Base-by-base conservation (phyloP, 1,284 basidiomycete species). In the Sporisorium exsertum region DNA sequence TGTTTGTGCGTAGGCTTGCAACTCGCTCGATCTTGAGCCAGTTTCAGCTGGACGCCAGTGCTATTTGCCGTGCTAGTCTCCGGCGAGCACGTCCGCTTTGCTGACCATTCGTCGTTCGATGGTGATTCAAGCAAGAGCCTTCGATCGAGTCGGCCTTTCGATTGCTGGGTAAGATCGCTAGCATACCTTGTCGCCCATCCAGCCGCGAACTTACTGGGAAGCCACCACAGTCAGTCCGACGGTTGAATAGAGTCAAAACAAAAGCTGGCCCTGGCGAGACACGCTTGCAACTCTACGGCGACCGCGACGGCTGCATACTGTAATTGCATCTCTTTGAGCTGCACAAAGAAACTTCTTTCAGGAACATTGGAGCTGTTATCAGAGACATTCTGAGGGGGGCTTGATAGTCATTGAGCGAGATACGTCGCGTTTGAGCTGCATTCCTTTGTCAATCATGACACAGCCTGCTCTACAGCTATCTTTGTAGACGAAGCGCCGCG, bases 281-380 rank as follows among this genome's bases (percentile, higher is more conserved):
- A 40, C 6, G 47, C 9, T 29, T 27, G 10, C 12, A 27, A 29
- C 27, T 29, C 26, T 29, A 49, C 27, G 29, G 47, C 13, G 27
- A 4, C 9, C 18, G 47, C 20, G n/a, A n/a, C n/a, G n/a, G n/a
- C n/a, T n/a, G n/a, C n/a, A n/a, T n/a, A n/a, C n/a, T n/a, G n/a
- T n/a, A n/a, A n/a, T n/a, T n/a, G n/a, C n/a, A n/a, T n/a, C n/a
- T n/a, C n/a, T n/a, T n/a, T n/a, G n/a, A n/a, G n/a, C n/a, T n/a
- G n/a, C n/a, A n/a, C n/a, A 47, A 49, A 29, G 27, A n/a, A 49
- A 49, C 27, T 49, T 49, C 47, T 49, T 18, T 49, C 47, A 49
- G 47, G 47, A 49, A 49, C 47, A 12, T 18, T 29, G 16, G 5
- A 29, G 46, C 20, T 22, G 47, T 29, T 49, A 29, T n/a, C 27